Percentiles rank a stretch among this genome's conserved stretches.
Conservation (phyloP, 345 rosid genomes). For the Aquilaria yunnanensis region DNA sequence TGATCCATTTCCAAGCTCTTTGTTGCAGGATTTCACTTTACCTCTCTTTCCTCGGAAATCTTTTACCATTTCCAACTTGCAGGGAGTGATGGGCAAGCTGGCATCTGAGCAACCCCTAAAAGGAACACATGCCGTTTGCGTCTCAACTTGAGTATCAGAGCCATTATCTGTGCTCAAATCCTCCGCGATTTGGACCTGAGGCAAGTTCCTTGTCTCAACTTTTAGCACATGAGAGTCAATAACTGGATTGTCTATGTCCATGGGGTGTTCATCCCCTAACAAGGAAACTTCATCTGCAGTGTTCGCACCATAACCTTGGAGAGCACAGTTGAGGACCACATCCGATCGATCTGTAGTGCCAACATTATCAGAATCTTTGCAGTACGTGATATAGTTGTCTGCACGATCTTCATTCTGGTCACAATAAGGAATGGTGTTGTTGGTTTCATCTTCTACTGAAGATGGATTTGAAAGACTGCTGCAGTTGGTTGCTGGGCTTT, state of each 20-base stretch:
- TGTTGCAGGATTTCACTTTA: slow-evolving; percentile 38
- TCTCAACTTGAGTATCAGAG: slow-evolving; percentile 30
- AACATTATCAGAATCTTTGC: slow-evolving; percentile 31
- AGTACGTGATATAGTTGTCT: slow-evolving; percentile 32
- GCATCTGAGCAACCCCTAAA: slow-evolving; percentile 35
- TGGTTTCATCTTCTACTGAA: slow-evolving; percentile 81
- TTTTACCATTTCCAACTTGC: slow-evolving; percentile 53
- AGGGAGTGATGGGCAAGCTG: slow-evolving; percentile 71
- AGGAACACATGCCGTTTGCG: slow-evolving; percentile 40
- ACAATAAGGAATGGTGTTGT: slow-evolving; percentile 33
- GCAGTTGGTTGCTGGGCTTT: slow-evolving; percentile 88
- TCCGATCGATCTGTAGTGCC: slow-evolving; percentile 25
- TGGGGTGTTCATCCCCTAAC: slow-evolving; percentile 24
- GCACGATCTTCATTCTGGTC: slow-evolving; percentile 41
- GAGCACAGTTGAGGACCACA: slow-evolving; percentile 23
- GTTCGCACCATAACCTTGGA: slow-evolving; percentile 19
- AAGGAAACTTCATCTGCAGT: slow-evolving; percentile 27
- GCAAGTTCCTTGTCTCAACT: slow-evolving; percentile 27
- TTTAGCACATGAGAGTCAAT: slow-evolving; percentile 29
- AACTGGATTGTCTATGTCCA: slow-evolving; percentile 17
- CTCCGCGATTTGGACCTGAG: slow-evolving; percentile 25
- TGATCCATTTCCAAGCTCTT: slow-evolving; percentile 29
- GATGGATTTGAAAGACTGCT: slow-evolving; percentile 87
- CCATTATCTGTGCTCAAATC: slow-evolving; percentile 38
- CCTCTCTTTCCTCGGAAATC: slow-evolving; percentile 44